These are phyloP conservation scores for Clarireedia paspali DNA, from an alignment of 2,329 filamentous ascomycete genomes.

Conservation along the genomic window DNA sequence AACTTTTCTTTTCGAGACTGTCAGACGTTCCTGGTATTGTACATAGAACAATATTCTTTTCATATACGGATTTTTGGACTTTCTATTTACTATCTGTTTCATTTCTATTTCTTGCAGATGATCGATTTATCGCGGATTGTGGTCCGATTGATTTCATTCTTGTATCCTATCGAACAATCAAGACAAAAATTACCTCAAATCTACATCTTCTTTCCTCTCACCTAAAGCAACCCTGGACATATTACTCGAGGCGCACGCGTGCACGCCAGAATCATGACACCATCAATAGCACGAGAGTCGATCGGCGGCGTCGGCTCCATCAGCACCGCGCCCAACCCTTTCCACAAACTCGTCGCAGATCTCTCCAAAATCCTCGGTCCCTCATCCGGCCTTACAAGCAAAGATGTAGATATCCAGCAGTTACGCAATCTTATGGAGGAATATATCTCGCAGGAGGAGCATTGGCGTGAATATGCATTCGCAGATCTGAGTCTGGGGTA, in stretches of 20 bases:
- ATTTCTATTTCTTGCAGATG: too few species aligned
- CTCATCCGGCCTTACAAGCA: slow-evolving; percentile 73
- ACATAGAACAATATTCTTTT: too few species aligned
- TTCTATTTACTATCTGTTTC: too few species aligned
- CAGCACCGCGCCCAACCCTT: slow-evolving; percentile 38
- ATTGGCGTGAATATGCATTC: slow-evolving; percentile 72
- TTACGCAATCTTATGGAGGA: slow-evolving; percentile 65
- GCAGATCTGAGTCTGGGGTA: slow-evolving; percentile 64
- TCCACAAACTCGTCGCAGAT: slow-evolving; percentile 64
- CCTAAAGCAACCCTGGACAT: too few species aligned
- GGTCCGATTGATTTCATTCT: too few species aligned
- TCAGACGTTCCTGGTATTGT: too few species aligned
- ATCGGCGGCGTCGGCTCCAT: neutral
- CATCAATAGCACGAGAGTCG: slow-evolving; percentile 1
- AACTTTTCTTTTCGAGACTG: too few species aligned
- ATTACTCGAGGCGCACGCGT: neutral
- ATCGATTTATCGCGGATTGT: too few species aligned
- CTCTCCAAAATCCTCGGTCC: slow-evolving; percentile 70
- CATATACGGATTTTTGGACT: too few species aligned
- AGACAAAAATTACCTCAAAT: too few species aligned
- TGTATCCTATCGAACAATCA: too few species aligned
- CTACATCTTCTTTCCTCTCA: too few species aligned
- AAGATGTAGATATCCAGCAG: slow-evolving; percentile 68
- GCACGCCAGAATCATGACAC: neutral
- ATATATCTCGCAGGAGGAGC: slow-evolving; percentile 59